These are phyloP conservation scores for Chalaropsis thielavioides DNA, from an alignment of 2,329 filamentous ascomycete genomes.

Conservation along the genomic window DNA sequence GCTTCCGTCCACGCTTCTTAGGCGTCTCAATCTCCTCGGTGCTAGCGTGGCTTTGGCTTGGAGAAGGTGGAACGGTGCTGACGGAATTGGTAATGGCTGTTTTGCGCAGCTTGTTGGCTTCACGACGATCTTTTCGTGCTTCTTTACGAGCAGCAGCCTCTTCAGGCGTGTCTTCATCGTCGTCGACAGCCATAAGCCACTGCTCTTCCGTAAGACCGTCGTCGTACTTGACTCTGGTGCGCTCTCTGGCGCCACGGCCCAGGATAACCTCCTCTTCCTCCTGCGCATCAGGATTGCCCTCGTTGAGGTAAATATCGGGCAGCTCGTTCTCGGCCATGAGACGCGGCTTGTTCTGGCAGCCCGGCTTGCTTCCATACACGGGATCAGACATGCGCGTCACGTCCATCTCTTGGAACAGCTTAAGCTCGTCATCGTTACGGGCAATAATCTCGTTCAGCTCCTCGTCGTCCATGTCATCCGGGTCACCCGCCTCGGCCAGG, in stretches of 20 bases:
- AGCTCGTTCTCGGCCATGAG: conserved; percentile 78
- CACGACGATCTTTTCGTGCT: conserved; percentile 66
- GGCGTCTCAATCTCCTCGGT: conserved; percentile 55
- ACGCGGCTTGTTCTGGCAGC: conserved; percentile 53
- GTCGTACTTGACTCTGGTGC: conserved; percentile 88
- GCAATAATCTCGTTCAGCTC: conserved; percentile 92
- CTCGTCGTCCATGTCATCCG: conserved; percentile 97
- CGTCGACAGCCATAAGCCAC: conserved; percentile 95
- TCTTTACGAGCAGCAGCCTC: conserved; percentile 84
- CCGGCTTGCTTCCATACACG: conserved; percentile 53
- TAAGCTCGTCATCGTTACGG: conserved; percentile 66
- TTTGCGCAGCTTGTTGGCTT: conserved; percentile 58
- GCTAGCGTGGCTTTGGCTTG: conserved; percentile 63
- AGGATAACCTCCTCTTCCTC: conserved; percentile 60
- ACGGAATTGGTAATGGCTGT: conserved; percentile 22
- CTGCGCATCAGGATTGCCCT: conserved; percentile 67
- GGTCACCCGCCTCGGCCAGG: conserved; percentile 52
- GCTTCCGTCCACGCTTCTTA: conserved; percentile 77
- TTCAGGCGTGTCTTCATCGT: conserved; percentile 87
- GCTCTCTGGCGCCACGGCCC: conserved; percentile 86
- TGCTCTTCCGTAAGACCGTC: conserved; percentile 97
- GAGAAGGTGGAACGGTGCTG: conserved; percentile 43
- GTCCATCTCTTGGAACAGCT: conserved; percentile 69
- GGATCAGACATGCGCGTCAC: conserved; percentile 52
- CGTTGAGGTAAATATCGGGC: conserved; percentile 83